Percentiles rank a stretch among this genome's conserved stretches.
Evolutionary conservation across 345 rosid species (phyloP).

Genomic region (Theobroma cacao): DNA sequence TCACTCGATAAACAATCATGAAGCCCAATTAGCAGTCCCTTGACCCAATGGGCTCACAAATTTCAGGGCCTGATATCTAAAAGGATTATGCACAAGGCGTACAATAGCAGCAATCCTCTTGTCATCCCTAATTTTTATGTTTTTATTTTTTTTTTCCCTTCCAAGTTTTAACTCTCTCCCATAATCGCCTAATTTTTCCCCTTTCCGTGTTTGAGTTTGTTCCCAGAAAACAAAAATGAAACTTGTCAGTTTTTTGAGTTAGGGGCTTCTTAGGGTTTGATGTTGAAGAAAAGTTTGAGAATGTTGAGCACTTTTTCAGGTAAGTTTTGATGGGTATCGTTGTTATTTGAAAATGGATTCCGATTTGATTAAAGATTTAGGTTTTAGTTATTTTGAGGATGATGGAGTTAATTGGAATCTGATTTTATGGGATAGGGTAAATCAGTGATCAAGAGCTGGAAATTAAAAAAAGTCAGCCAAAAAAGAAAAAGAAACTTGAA

Average conservation of each 20-base stretch:
- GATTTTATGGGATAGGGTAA: neutral
- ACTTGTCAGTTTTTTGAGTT: neutral
- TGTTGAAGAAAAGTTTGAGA: neutral
- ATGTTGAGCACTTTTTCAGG: conserved; percentile 16
- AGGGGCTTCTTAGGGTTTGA: neutral
- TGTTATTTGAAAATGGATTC: neutral
- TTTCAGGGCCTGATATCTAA: neutral
- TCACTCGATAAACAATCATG: neutral
- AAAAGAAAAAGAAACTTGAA: neutral
- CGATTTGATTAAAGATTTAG: neutral
- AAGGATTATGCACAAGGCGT: neutral
- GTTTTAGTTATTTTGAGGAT: neutral
- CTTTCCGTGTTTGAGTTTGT: neutral
- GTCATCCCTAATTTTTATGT: neutral
- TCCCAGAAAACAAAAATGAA: neutral
- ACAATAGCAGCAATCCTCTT: conserved; percentile 16
- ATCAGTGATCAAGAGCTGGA: neutral
- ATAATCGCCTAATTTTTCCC: neutral
- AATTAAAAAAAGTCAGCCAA: neutral
- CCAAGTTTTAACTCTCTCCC: neutral
- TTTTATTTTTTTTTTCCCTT: neutral
- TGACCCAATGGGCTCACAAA: neutral
- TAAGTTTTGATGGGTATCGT: neutral
- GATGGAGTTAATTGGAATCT: neutral
- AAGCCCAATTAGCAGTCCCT: neutral